Conservation (phyloP, 345 rosid species). For the Arabis hirsuta region DNA sequence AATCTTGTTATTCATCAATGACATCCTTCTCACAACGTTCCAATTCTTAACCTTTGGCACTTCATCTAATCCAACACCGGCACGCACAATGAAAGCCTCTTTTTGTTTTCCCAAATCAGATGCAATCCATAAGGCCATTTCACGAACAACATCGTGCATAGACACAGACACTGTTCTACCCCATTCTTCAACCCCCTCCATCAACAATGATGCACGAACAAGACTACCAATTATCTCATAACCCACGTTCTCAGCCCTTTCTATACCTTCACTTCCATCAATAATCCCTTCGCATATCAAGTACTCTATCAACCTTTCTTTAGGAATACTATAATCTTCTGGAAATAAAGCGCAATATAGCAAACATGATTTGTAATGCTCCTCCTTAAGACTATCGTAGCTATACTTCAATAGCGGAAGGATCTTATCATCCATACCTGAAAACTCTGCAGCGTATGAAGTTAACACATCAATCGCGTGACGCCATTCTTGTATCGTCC, state of each 20-base stretch:
- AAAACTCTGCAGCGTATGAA: constrained; percentile 15
- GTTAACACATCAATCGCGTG: constrained; percentile 34
- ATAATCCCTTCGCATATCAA: constrained; percentile 43
- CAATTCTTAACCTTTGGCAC: constrained; percentile 34
- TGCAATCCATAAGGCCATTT: constrained; percentile 50
- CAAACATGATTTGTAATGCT: constrained; percentile 35
- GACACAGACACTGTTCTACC: neutral
- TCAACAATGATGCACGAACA: constrained; percentile 46
- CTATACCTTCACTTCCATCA: constrained; percentile 21
- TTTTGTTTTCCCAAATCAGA: constrained; percentile 1
- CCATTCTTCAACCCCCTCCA: constrained; percentile 22
- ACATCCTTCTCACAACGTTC: constrained; percentile 31
- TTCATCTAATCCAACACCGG: neutral
- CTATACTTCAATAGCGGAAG: constrained; percentile 48
- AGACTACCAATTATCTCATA: constrained; percentile 38
- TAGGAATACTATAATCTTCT: neutral
- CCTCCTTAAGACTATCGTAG: constrained; percentile 25
- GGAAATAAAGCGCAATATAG: constrained; percentile 51
- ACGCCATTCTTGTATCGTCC: constrained; percentile 40
- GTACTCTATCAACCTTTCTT: constrained; percentile 28
- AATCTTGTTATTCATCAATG: constrained; percentile 36
- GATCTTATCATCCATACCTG: constrained; percentile 36
- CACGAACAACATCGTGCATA: constrained; percentile 56
- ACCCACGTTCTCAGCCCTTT: constrained; percentile 34
- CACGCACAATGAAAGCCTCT: neutral